phyloP scores from a whole-genome alignment of 2,329 filamentous ascomycete genomes.

The Nemania serpens region DNA sequence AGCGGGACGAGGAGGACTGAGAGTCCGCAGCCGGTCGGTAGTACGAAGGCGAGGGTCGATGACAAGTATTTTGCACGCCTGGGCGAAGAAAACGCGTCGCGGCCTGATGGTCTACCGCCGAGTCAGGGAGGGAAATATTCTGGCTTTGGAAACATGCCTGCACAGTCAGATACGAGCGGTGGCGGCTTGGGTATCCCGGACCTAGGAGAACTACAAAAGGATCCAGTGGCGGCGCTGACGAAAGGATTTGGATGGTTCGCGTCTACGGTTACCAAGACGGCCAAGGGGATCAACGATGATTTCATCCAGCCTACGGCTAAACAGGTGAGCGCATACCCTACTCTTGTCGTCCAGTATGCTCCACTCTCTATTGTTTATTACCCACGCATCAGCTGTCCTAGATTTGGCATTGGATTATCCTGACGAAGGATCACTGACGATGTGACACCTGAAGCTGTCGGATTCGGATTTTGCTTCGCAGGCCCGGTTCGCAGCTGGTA shows the following conservation, averaged over 20 bases:
- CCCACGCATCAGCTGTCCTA: not conserved
- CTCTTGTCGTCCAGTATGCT: slow-evolving; percentile 8
- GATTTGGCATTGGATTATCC: not conserved
- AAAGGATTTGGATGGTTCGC: slow-evolving; percentile 97
- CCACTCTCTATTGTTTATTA: not conserved
- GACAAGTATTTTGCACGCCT: slow-evolving; percentile 90
- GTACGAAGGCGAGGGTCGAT: slow-evolving; percentile 66
- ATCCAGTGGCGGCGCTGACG: slow-evolving; percentile 83
- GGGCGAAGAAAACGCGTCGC: slow-evolving; percentile 78
- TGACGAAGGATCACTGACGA: slow-evolving; percentile 5
- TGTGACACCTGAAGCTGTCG: slow-evolving; percentile 62
- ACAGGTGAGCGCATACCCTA: slow-evolving; percentile 62
- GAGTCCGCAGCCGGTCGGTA: slow-evolving; percentile 45
- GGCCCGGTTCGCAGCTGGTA: slow-evolving; percentile 65
- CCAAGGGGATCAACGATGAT: slow-evolving; percentile 86
- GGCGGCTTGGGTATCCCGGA: slow-evolving; percentile 59
- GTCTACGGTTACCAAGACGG: slow-evolving; percentile 84
- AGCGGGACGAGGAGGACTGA: slow-evolving; percentile 47
- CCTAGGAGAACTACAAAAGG: slow-evolving; percentile 87
- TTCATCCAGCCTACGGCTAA: slow-evolving; percentile 93
- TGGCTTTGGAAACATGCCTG: slow-evolving; percentile 83
- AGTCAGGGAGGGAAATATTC: slow-evolving; percentile 90
- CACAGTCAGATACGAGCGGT: slow-evolving; percentile 51
- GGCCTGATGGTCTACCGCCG: slow-evolving; percentile 76
- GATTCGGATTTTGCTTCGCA: slow-evolving; percentile 78